Base-by-base conservation (phyloP, 1,284 basidiomycete species). In the Cryptococcus wingfieldii region DNA sequence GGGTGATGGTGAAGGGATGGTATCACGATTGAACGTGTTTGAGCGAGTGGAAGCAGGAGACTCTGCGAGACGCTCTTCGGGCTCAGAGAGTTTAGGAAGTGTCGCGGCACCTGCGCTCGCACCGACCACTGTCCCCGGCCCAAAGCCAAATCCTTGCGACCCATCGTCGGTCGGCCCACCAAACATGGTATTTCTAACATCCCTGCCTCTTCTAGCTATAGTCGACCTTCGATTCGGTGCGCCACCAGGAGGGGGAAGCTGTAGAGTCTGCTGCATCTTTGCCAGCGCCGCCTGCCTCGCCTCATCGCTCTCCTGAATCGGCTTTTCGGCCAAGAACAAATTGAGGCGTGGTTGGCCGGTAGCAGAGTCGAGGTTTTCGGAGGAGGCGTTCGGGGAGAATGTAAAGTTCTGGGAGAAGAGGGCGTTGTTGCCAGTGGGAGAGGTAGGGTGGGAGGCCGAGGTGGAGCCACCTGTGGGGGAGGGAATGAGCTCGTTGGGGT, bases 251-350 rank as follows among this genome's bases (percentile, higher is more conserved):
- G 62, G 64, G 9, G 67, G 68, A 51, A 71, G 53, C 46, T 70
- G 70, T 31, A 80, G 69, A 1, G 79, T 79, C 51, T 74, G 74
- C 60, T 81, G 79, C 71, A 82, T 77, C 47, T 75, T 75, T 31
- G 74, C 73, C 19, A 82, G 66, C 0, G 81, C 81, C 1, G 78
- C 79, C 48, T 77, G 70, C 14, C 80, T 76, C 43, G 77, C 77
- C 37, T 71, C 71, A 13, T 80, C 76, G 45, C 68, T 70, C 59
- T 81, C 80, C 46, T 75, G 63, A 58, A 80, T 78, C 1, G 79
- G 78, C 7, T 69, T 61, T 6, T 74, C 65, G 5, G 77, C 71
- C 43, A 81, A 64, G 18, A 78, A 73, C 13, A 77, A 66, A 56
- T 75, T 75, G 47, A 72, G 54, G 2, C 61, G 62, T 7, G 53